phyloP scores from a whole-genome alignment of 2,329 filamentous ascomycete genomes.

The Ambrosiella cleistominuta region DNA sequence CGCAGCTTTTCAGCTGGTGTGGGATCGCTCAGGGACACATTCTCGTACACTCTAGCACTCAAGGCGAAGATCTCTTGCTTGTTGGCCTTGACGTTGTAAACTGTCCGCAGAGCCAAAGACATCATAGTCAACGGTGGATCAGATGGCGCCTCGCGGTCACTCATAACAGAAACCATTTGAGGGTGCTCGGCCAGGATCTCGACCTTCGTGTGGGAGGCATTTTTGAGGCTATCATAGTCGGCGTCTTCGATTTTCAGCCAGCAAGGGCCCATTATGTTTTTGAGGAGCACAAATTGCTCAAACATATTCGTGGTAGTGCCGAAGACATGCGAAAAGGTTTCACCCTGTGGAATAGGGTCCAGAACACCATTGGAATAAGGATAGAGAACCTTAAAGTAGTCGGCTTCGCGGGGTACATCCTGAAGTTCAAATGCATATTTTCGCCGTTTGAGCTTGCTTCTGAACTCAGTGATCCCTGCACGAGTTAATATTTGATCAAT shows the following conservation, averaged over 20 bases:
- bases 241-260: conserved; percentile 84
- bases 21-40: conserved; percentile 71
- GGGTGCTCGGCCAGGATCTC: conserved; percentile 72
- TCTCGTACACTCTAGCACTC: conserved; percentile 83
- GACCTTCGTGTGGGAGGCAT: conserved; percentile 92
- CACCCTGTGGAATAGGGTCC: conserved; percentile 52
- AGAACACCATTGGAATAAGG: conserved; percentile 58
- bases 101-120: conserved; percentile 77
- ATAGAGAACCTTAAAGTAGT: conserved; percentile 93
- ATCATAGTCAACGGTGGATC: conserved; percentile 84
- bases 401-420: conserved; percentile 68
- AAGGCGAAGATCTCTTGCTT: conserved; percentile 91
- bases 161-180: conserved; percentile 52
- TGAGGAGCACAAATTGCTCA: conserved; percentile 96
- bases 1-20: conserved; percentile 76
- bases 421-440: conserved; percentile 94
- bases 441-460: conserved; percentile 74
- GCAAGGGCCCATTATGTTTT: conserved; percentile 96
- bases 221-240: conserved; percentile 69
- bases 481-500: conserved; percentile 77
- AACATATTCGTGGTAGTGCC: conserved; percentile 87
- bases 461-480: conserved; percentile 64
- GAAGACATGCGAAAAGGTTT: conserved; percentile 89
- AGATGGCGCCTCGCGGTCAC: conserved; percentile 65
- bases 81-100: conserved; percentile 79